Base-by-base conservation (phyloP, 2,329 filamentous ascomycete species). In the Aspergillus fumigatiaffinis region DNA sequence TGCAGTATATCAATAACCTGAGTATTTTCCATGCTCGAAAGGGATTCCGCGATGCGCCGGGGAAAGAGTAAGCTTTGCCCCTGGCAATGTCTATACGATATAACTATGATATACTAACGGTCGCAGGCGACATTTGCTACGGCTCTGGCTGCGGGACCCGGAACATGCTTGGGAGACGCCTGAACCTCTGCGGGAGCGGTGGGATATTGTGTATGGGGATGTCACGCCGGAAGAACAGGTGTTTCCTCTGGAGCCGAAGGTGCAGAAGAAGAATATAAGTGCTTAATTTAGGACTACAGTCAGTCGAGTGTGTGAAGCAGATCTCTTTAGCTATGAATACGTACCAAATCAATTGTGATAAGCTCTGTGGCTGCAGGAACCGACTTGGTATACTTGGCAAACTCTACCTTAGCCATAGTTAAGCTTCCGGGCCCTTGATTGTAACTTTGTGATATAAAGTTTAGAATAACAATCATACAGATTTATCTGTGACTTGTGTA, bases 1-100 rank as follows among this genome's bases (percentile, higher is more conserved):
- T 83, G 14, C 79, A 81, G 63, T 82, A 78, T 53, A 72, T 77
- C n/a, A 83, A 82, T 61, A 82, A 83, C 44, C 55, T 82, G 4
- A 75, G 72, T n/a, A 74, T 82, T 26, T 80, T 83, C 60, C 80
- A 83, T 68, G 78, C 79, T 1, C 70, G 80, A 1, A 76, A 80
- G 56, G 76, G 71, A 1, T 82, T 82, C 50, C 72, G 51, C 25
- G 75, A 82, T 64, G 68, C 60, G 0, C 60, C 64, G 2, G 68
- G 66, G 3, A 70, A 76, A 57, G 70, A 77, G 73, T 77, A 60
- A 66, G 74, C 68, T 17, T n/a, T 9, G 35, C 46, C n/a, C 17
- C 5, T 32, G 42, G 48, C 32, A 14, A 14, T 14, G 35, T 51
- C 21, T 29, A 29, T 29, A 12, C 28, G 25, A 29, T 29, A 29